Evolutionary conservation across 2,329 filamentous ascomycete species (phyloP).

Genomic region (Calonectria naviculata): DNA sequence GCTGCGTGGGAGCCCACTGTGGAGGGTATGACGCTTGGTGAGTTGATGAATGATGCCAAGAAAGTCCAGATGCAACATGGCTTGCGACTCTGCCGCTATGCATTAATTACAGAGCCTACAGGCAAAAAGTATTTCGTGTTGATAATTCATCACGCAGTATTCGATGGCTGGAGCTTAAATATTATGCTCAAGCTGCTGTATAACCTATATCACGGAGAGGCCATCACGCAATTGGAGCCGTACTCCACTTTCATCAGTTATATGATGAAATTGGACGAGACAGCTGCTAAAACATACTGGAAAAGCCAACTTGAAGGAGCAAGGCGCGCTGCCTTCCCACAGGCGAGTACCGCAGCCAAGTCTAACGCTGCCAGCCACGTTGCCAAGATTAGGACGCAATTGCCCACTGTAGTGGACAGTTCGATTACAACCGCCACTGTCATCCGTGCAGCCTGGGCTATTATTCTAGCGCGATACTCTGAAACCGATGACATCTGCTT

Average conservation of each 20-base stretch:
- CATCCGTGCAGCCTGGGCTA: slow-evolving; percentile 5
- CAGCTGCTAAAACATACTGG: not conserved
- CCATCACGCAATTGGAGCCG: not conserved
- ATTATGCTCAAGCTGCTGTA: not conserved
- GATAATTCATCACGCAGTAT: not conserved
- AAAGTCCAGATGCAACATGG: not conserved
- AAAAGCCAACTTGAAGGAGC: not conserved
- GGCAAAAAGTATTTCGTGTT: not conserved
- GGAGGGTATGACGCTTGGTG: not conserved
- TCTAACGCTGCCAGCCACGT: not conserved
- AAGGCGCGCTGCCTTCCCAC: not conserved
- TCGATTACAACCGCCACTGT: not conserved
- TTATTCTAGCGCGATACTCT: slow-evolving; percentile 3
- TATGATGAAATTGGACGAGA: not conserved
- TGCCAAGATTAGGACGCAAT: not conserved
- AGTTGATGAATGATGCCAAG: not conserved
- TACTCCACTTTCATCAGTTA: slow-evolving; percentile 4
- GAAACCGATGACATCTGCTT: slow-evolving; percentile 7
- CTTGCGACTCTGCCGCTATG: not conserved
- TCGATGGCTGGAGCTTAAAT: slow-evolving; percentile 34
- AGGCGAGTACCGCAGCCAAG: not conserved
- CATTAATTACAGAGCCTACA: not conserved
- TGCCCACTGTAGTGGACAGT: not conserved
- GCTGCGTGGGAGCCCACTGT: not conserved
- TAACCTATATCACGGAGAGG: not conserved